Evolutionary conservation across 495 filamentous ascomycete genomes (phyloP), one percentile per base, ranked within the genome.

Genomic region (Cairneyella variabilis): DNA sequence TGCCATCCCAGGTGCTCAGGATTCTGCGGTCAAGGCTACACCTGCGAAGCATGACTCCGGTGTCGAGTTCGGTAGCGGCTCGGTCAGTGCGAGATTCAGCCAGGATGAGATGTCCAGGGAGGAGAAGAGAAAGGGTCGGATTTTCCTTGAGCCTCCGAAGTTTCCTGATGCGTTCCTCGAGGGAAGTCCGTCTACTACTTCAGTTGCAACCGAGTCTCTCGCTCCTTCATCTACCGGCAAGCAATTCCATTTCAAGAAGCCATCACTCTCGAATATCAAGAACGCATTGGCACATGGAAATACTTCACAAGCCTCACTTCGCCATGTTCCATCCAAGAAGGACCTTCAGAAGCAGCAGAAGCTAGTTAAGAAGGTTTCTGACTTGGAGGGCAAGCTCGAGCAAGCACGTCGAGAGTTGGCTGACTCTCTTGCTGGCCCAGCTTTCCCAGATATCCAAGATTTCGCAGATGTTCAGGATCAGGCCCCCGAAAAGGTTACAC

Each of bases 281-380:
- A 59, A 59, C 25, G 40, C 47, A 1, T 48, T 58, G 17, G n/a
- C 17, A 11, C 48, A 26, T 34, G 48, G 56, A n/a, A 56, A 28
- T 16, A 34, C 3, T 27, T 2, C 43, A 8, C 45, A 42, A 25
- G 50, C 59, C 3, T 50, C 48, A 18, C 58, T 83, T 17, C 73
- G 71, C 11, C 75, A 71, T 37, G 73, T 79, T 39, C 70, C 76
- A 17, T 84, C 80, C 0, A 78, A 76, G 53, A 83, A 78, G 62
- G 83, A 88, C 48, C 63, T 86, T 5, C 70, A 74, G 21, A 79
- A 77, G 55, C 81, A 85, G 54, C 72, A 76, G 30, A 86, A 81
- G 61, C 69, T 88, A 23, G 67, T 76, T 47, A 83, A 84, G 69
- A 73, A 76, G 34, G 83, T 87, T 43, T 86, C 82, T 61, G 76